Base-by-base conservation (phyloP, 257 asterid species). In the Solanum okadae region DNA sequence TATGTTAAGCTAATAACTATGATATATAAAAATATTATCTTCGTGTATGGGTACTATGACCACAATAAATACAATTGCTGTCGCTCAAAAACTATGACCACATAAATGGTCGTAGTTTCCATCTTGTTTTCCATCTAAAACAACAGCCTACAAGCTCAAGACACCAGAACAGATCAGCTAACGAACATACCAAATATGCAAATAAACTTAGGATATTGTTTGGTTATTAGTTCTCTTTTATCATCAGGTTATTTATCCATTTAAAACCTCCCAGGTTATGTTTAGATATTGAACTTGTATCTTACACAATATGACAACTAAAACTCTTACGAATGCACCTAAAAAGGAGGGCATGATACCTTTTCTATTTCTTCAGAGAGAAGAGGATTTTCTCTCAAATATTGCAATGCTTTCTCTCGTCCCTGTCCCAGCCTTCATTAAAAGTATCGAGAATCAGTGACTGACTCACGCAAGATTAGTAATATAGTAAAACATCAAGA, bases 351-450 rank as follows among this genome's bases (percentile, higher is more conserved):
- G 78, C 70, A 46, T 38, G 38, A 76, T 93, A 95, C 98, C 99
- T 95, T 97, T 90, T 97, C 99, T 71, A 96, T 92, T 91, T 97
- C 99, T 93, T 94, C 98, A 56, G 94, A 91, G 82, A 97, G 49
- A 78, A 85, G 89, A 46, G 95, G 94, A 90, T 96, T 96, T 76
- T 97, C 99, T 91, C 92, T 95, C 89, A 97, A 91, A 92, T 85
- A 93, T 90, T 94, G 99, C 78, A 97, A 87, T 72, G 99, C 98
- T 90, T 88, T 93, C 84, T 97, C 99, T 90, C 99, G 95, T 90
- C 99, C 99, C 91, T 96, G 99, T 35, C 99, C 99, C 95, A 97
- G 88, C 93, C 98, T 96, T 91, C 88, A 86, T 86, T 79, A 33
- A 65, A 56, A 86, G 84, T 68, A 83, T 78, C 16, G 78, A 31